Conservation (phyloP, 768 basidiomycete genomes). For the Auriculariales sp. region DNA sequence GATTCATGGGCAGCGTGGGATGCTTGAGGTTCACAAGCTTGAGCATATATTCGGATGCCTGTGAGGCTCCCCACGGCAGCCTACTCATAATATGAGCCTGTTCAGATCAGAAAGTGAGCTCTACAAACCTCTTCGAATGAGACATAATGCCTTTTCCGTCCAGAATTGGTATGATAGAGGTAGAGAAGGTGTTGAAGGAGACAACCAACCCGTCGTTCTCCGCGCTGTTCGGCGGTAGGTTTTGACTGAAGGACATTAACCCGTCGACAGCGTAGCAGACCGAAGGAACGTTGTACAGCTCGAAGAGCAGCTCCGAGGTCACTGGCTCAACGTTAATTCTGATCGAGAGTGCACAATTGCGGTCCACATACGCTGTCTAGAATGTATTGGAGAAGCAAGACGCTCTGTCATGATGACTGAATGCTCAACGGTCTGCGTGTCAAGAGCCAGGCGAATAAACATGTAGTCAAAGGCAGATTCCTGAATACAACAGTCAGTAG, state of each 20-base stretch:
- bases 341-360: conserved; percentile 1
- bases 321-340: conserved; percentile 29
- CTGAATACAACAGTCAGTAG: conserved; percentile 29
- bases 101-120: background rate
- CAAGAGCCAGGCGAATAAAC: conserved; percentile 76
- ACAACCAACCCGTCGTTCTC: conserved; percentile 66
- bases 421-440: conserved; percentile 61
- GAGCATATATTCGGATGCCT: conserved; percentile 81
- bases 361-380: conserved; percentile 54
- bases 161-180: conserved; percentile 80
- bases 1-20: conserved; percentile 76
- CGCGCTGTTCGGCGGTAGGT: conserved; percentile 23
- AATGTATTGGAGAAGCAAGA: conserved; percentile 76
- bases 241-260: conserved; percentile 84
- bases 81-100: conserved; percentile 25
- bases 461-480: conserved; percentile 91
- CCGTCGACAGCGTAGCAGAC: conserved; percentile 82
- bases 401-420: conserved; percentile 92
- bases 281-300: conserved; percentile 76
- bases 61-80: conserved; percentile 87
- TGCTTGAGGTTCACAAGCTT: conserved; percentile 94
- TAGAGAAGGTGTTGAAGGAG: conserved; percentile 85
- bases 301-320: conserved; percentile 93
- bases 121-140: conserved; percentile 62
- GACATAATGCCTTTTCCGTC: conserved; percentile 71